These are phyloP conservation scores for Coccomyxa sp. DNA, from an alignment of 139 green algal genomes.

Conservation along the genomic window DNA sequence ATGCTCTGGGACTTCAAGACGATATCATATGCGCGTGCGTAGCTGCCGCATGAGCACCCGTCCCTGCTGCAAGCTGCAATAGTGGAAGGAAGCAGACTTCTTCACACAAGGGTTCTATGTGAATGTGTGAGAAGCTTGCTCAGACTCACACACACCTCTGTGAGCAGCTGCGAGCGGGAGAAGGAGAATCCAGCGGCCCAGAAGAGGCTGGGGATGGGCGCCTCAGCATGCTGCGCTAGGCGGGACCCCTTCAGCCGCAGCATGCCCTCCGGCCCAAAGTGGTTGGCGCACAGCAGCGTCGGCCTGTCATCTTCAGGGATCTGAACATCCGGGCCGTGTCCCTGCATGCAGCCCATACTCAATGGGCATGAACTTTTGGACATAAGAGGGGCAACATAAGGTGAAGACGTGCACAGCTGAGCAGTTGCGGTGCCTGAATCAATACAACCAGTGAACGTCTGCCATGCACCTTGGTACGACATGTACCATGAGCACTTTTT, in stretches of 20 bases:
- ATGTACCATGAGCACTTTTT: no score
- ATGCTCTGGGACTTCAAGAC: background rate
- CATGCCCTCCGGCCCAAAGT: constrained; percentile 48
- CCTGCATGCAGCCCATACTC: constrained; percentile 15
- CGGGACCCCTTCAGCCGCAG: constrained; percentile 32
- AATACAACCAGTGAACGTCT: no score
- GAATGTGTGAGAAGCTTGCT: background rate
- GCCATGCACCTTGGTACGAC: no score
- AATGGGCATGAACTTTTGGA: no score
- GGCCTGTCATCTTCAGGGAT: constrained; percentile 27
- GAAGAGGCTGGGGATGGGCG: constrained; percentile 40
- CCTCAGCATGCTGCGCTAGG: constrained; percentile 10
- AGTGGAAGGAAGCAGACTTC: background rate
- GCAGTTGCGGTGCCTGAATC: no score
- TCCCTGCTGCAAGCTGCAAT: background rate
- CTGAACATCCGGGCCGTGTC: constrained; percentile 27
- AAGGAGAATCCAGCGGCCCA: constrained; percentile 79
- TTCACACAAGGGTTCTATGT: background rate
- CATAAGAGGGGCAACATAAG: no score
- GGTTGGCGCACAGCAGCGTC: constrained; percentile 51
- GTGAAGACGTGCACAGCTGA: no score
- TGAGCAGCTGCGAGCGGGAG: constrained; percentile 33
- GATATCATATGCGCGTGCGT: background rate
- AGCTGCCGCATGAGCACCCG: background rate
- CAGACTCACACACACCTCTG: constrained; percentile 25